phyloP scores from a whole-genome alignment of 805 yeast species.

The Naumovozyma baii region DNA sequence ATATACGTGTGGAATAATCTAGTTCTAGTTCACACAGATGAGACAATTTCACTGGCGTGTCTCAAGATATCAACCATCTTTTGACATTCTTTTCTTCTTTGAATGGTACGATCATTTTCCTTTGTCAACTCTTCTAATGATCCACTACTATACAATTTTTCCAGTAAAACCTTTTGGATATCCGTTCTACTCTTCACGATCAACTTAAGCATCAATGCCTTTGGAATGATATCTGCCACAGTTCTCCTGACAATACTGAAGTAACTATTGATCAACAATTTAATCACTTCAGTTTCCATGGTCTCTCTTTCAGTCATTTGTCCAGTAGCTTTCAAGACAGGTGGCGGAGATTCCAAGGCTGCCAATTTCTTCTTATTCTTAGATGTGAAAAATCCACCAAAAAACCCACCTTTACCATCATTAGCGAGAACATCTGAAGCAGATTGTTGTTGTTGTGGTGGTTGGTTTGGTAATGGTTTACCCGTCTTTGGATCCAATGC shows the following conservation, averaged over 20 bases:
- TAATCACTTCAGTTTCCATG: constrained; percentile 94
- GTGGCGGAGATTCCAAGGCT: constrained; percentile 95
- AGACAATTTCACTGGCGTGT: constrained; percentile 84
- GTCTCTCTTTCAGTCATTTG: constrained; percentile 87
- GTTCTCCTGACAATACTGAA: constrained; percentile 89
- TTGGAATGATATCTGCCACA: constrained; percentile 87
- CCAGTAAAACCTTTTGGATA: constrained; percentile 82
- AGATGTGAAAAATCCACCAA: constrained; percentile 88
- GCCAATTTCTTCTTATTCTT: constrained; percentile 91
- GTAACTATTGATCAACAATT: constrained; percentile 80
- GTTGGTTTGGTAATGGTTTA: constrained; percentile 55
- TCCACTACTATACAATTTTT: constrained; percentile 64
- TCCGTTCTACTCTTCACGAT: constrained; percentile 77
- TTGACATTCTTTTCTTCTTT: constrained; percentile 87
- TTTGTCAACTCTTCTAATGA: constrained; percentile 67
- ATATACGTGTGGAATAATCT: not conserved
- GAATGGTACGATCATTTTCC: constrained; percentile 86
- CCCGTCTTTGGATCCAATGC: constrained; percentile 86
- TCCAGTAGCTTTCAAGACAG: constrained; percentile 87
- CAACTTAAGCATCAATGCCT: constrained; percentile 87
- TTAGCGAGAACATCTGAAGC: constrained; percentile 23
- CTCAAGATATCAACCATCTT: constrained; percentile 90
- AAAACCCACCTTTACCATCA: constrained; percentile 63
- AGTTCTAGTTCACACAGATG: constrained; percentile 25
- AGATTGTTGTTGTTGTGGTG: constrained; percentile 29